Evolutionary conservation across 306 rosid genomes (phyloP), one percentile per base, ranked within the genome.

Genomic region (Malus asiatica): DNA sequence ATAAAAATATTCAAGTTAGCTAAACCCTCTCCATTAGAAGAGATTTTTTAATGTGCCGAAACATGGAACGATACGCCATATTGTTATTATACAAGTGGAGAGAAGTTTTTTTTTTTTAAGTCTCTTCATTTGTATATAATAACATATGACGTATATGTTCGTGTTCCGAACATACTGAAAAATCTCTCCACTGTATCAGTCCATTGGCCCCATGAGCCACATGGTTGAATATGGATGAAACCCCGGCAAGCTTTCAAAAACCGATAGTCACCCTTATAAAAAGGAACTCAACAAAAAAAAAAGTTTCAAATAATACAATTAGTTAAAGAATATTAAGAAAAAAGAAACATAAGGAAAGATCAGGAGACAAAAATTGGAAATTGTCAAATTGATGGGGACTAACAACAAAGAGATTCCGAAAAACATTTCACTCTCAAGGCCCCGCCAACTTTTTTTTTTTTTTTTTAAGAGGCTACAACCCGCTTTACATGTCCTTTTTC

Each of bases 161-260:
- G 40, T 35, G 1, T 38, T 38, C 10, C 1, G 2, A 38, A 38
- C 42, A 38, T 0, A 7, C 10, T 38, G 0, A 38, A 38, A 38
- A 38, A 38, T 38, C 42, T 38, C 9, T 38, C 42, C 42, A 38
- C 10, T 2, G 1, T 38, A 1, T 51, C 3, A 15, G 8, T 16
- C 20, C 8, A 51, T 48, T 33, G 77, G 63, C 72, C 80, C 75
- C 82, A 77, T 73, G 29, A 52, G 68, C 79, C 79, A 78, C 59
- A 70, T 74, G 77, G 57, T 55, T 71, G 74, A 52, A 45, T 46
- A 60, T 23, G 1, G 64, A 11, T 33, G 48, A 70, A 55, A 63
- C 69, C 60, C 46, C 55, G 48, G 30, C 64, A 66, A 61, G 77
- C 66, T 61, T 64, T 67, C 42, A 66, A 74, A 74, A 46, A 38